These are phyloP conservation scores for Ilyonectria mors-panacis DNA, from an alignment of 2,329 filamentous ascomycete species.

Conservation along the genomic window DNA sequence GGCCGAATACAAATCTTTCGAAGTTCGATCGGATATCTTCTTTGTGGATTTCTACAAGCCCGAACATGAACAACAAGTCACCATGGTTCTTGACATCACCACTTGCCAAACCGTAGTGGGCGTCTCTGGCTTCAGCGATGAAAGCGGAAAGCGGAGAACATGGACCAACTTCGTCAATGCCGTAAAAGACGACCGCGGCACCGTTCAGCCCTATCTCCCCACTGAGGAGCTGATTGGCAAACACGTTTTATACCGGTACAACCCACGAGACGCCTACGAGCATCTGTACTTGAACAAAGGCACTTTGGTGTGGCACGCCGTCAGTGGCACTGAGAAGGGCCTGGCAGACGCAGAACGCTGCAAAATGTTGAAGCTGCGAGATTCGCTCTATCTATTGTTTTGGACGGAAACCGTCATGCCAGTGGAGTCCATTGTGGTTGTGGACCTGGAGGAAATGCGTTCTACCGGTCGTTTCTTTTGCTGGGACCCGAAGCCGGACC, in stretches of 20 bases:
- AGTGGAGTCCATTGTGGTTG: constrained; percentile 29
- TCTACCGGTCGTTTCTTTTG: constrained; percentile 34
- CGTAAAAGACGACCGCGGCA: neutral
- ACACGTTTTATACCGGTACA: constrained; percentile 33
- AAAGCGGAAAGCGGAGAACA: constrained; percentile 20
- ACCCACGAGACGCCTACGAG: constrained; percentile 28
- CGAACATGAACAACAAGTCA: constrained; percentile 30
- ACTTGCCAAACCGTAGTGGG: constrained; percentile 24
- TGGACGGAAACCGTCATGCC: constrained; percentile 39
- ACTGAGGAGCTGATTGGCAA: constrained; percentile 37
- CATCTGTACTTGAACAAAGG: constrained; percentile 38
- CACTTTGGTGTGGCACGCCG: constrained; percentile 32
- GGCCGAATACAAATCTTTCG: constrained; percentile 28
- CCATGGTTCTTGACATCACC: neutral
- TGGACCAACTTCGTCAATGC: constrained; percentile 32
- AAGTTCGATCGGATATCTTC: constrained; percentile 31
- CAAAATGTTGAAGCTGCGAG: constrained; percentile 32
- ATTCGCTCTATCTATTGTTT: constrained; percentile 32
- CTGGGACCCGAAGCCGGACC: constrained; percentile 34
- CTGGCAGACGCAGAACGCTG: constrained; percentile 33
- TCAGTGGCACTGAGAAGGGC: constrained; percentile 32
- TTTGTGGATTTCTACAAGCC: constrained; percentile 37
- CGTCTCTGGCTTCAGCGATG: constrained; percentile 28
- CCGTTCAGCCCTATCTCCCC: constrained; percentile 4
- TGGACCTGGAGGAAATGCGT: constrained; percentile 35